Conservation (phyloP, 768 basidiomycete species). For the Pulveroboletus sp. region DNA sequence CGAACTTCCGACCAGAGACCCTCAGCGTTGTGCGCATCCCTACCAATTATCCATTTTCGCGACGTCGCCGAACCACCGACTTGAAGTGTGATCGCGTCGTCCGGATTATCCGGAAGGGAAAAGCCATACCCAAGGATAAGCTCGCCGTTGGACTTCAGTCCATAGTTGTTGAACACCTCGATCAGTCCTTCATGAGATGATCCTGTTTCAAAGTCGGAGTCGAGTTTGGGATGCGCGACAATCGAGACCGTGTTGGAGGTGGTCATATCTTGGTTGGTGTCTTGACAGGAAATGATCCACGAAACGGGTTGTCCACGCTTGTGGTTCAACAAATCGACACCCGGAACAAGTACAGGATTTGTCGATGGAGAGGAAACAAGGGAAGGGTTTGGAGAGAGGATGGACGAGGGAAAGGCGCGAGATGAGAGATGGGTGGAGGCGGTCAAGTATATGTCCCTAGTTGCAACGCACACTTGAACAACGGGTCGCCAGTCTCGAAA, state of each 20-base stretch:
- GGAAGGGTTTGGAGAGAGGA: conserved; percentile 57
- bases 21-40: conserved; percentile 48
- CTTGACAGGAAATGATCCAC: conserved; percentile 59
- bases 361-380: conserved; percentile 47
- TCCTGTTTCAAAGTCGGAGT: conserved; percentile 14
- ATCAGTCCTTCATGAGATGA: conserved; percentile 29
- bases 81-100: conserved; percentile 81
- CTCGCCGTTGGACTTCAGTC: conserved; percentile 85
- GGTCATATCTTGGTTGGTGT: not conserved
- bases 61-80: conserved; percentile 47
- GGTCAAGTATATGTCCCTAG: conserved; percentile 67
- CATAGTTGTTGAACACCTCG: conserved; percentile 83
- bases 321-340: conserved; percentile 85
- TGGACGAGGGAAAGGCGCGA: conserved; percentile 82
- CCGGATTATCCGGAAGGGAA: conserved; percentile 69
- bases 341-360: conserved; percentile 80
- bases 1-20: conserved; percentile 57
- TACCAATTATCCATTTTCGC: conserved; percentile 59
- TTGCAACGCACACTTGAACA: conserved; percentile 6
- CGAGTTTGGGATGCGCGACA: conserved; percentile 44
- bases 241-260: conserved; percentile 51
- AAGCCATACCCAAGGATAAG: conserved; percentile 93
- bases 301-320: conserved; percentile 74
- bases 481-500: conserved; percentile 17
- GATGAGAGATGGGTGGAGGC: conserved; percentile 80